These are phyloP conservation scores for Alternaria postmessia DNA, from an alignment of 2,329 filamentous ascomycete species.

Conservation along the genomic window DNA sequence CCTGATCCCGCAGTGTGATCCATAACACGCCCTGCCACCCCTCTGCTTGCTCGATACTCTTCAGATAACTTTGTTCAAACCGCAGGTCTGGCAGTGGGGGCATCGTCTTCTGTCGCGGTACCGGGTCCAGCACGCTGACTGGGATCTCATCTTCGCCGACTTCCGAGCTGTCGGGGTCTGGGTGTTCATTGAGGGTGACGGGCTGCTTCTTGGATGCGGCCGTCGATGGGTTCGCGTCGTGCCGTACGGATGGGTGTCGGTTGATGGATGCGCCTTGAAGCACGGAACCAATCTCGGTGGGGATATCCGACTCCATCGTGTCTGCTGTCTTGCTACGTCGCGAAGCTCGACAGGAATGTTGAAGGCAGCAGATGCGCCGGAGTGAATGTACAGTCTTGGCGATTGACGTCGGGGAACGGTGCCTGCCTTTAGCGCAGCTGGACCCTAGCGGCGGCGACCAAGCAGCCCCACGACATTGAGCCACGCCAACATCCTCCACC, in stretches of 20 bases:
- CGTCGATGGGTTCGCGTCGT: constrained; percentile 84
- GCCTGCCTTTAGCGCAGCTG: constrained; percentile 24
- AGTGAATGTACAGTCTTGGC: constrained; percentile 35
- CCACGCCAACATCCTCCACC: constrained; percentile 24
- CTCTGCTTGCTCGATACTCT: constrained; percentile 82
- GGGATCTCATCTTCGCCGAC: constrained; percentile 73
- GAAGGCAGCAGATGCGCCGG: constrained; percentile 13
- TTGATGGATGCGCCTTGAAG: constrained; percentile 84
- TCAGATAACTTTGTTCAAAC: constrained; percentile 97
- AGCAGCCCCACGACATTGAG: constrained; percentile 31
- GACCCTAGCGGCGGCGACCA: constrained; percentile 24
- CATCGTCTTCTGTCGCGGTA: constrained; percentile 65
- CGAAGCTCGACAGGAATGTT: not conserved
- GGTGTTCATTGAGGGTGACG: constrained; percentile 55
- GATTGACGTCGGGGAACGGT: constrained; percentile 30
- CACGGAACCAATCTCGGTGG: constrained; percentile 76
- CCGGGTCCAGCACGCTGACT: constrained; percentile 67
- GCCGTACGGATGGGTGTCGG: constrained; percentile 70
- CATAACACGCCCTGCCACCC: constrained; percentile 80
- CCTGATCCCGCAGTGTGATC: constrained; percentile 90
- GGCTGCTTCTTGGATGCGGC: constrained; percentile 72
- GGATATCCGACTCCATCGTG: constrained; percentile 64
- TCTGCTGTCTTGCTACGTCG: not conserved
- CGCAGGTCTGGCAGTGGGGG: constrained; percentile 82
- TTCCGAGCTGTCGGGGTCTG: constrained; percentile 56